A percentile compares a stretch with the other conserved stretches of the same genome.
Evolutionary conservation across 768 basidiomycete species (phyloP).

Genomic region (Amylocystis lapponica): DNA sequence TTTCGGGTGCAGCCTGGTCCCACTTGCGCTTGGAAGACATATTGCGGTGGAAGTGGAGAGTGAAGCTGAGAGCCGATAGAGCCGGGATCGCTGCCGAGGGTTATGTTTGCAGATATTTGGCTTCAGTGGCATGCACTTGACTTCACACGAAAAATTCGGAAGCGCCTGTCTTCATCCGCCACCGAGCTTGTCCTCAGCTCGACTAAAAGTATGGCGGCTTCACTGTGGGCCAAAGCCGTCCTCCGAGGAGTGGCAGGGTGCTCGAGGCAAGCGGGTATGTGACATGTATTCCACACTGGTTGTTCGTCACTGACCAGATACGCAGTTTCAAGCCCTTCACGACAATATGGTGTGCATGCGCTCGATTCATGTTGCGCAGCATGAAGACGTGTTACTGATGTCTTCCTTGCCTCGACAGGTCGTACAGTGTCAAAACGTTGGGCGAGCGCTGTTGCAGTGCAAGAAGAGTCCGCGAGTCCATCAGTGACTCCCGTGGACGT

Average conservation of each 20-base stretch:
- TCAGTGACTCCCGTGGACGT: background rate
- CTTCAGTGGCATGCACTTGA: background rate
- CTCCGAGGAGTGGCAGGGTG: no score
- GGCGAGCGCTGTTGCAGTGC: background rate
- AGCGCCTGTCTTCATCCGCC: background rate
- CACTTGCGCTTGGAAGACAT: conserved; percentile 80
- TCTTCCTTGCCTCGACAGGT: no score
- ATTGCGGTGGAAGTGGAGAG: background rate
- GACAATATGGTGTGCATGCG: no score
- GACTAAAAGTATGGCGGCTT: conserved; percentile 4
- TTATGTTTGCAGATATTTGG: conserved; percentile 6
- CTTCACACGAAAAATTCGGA: background rate
- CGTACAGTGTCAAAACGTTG: background rate
- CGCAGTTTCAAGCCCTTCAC: no score
- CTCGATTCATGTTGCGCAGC: no score
- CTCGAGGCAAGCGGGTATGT: no score
- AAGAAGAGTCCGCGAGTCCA: no score
- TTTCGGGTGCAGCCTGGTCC: conserved; percentile 60
- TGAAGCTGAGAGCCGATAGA: no score
- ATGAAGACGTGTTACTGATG: no score
- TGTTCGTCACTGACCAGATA: no score
- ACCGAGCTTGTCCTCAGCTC: conserved; percentile 4
- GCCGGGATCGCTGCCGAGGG: no score
- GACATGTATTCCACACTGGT: no score
- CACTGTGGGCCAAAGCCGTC: conserved; percentile 4